Conservation (phyloP, 164 flowering plant species). For the Amborella trichopoda region DNA sequence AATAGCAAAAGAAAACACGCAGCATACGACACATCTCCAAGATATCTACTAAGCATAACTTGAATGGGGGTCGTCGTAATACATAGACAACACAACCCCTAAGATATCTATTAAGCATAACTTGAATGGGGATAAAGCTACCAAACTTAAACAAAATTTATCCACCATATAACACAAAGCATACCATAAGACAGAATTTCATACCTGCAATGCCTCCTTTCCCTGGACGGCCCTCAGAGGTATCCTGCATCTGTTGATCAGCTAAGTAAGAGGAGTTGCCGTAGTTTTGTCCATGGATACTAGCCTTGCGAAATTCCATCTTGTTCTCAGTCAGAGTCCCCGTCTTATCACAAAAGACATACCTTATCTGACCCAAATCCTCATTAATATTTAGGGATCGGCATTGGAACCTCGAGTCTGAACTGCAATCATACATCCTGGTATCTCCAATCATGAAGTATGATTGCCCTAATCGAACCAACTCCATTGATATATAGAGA, state of each 20-base stretch:
- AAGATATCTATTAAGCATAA: no score
- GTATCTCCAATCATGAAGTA: constrained; percentile 87
- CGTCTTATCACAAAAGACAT: constrained; percentile 81
- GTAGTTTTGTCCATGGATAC: constrained; percentile 51
- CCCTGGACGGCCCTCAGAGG: not conserved
- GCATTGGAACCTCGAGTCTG: constrained; percentile 81
- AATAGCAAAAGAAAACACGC: no score
- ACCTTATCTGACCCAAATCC: constrained; percentile 87
- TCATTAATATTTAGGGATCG: constrained; percentile 90
- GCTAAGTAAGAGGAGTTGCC: constrained; percentile 17
- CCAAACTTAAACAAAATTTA: no score
- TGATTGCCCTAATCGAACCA: constrained; percentile 88
- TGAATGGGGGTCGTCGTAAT: no score
- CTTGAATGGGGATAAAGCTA: no score
- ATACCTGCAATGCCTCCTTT: constrained; percentile 14
- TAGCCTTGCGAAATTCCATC: constrained; percentile 80
- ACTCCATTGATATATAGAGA: constrained; percentile 87
- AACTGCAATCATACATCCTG: constrained; percentile 52
- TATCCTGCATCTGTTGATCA: constrained; percentile 21
- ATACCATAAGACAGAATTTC: no score
- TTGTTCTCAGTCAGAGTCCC: constrained; percentile 92
- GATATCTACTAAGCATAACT: no score
- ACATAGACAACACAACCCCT: no score
- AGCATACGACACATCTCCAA: no score
- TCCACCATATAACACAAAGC: no score